A percentile compares a stretch with the other conserved stretches of the same genome.
Evolutionary conservation across 306 rosid genomes (phyloP).

Genomic region (Fragaria iinumae): DNA sequence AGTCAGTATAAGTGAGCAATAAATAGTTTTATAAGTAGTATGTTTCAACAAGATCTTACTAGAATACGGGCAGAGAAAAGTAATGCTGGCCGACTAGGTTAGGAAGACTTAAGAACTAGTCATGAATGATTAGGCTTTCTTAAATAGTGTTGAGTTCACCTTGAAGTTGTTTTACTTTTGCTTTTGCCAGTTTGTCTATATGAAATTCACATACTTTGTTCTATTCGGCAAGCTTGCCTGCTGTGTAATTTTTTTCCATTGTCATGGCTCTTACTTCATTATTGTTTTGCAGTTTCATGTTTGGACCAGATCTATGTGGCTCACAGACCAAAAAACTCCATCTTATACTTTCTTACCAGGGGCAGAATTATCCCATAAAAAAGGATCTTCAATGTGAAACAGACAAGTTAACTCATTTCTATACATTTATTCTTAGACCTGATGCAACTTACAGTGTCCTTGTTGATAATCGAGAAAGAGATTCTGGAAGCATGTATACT

Average conservation of each 20-base stretch:
- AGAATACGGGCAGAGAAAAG: not conserved
- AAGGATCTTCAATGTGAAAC: slow-evolving; percentile 91
- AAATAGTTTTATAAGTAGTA: not conserved
- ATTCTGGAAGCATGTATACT: slow-evolving; percentile 81
- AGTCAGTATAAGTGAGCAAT: not conserved
- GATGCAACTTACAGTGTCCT: slow-evolving; percentile 83
- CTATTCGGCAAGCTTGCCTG: not conserved
- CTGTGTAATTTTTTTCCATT: not conserved
- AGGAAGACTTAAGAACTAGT: not conserved
- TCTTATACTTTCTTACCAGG: slow-evolving; percentile 81
- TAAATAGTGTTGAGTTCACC: not conserved
- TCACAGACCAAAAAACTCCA: slow-evolving; percentile 94
- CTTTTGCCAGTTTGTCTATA: not conserved
- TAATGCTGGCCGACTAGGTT: not conserved
- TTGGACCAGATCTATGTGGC: slow-evolving; percentile 98
- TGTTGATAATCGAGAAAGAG: slow-evolving; percentile 87
- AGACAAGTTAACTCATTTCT: slow-evolving; percentile 92
- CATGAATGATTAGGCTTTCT: not conserved
- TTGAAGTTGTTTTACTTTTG: not conserved
- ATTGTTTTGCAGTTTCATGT: slow-evolving; percentile 66
- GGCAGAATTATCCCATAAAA: slow-evolving; percentile 89
- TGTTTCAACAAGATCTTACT: not conserved
- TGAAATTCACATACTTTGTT: not conserved
- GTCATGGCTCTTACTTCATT: not conserved
- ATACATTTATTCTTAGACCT: slow-evolving; percentile 88